A percentile compares a stretch with the other conserved stretches of the same genome.
Conservation (phyloP, 371 early-diverging fungal genomes). For the Mortierella sp. region DNA sequence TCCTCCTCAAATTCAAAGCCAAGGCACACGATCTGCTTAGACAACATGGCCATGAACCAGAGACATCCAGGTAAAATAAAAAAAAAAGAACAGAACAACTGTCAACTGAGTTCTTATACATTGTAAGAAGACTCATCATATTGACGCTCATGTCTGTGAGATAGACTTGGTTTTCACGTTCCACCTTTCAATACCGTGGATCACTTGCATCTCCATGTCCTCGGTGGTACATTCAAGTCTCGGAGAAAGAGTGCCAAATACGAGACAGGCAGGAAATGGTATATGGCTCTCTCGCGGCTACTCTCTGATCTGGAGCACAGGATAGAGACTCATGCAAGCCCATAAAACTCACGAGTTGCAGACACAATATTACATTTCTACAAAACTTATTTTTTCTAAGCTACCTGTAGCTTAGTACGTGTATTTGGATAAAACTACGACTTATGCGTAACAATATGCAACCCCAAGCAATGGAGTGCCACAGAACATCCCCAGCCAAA, state of each 20-base stretch:
- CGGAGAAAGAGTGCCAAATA: slow-evolving; percentile 16
- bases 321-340: neutral
- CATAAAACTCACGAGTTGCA: too few relatives aligned
- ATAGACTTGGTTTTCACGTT: slow-evolving; percentile 35
- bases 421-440: too few relatives aligned
- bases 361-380: too few relatives aligned
- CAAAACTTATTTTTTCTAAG: too few relatives aligned
- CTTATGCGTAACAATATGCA: slow-evolving; percentile 69
- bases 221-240: slow-evolving; percentile 27
- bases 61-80: slow-evolving; percentile 5
- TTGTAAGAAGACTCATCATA: neutral
- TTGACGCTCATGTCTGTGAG: neutral
- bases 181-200: slow-evolving; percentile 37
- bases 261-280: slow-evolving; percentile 27
- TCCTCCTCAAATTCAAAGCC: slow-evolving; percentile 21
- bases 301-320: slow-evolving; percentile 12
- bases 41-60: slow-evolving; percentile 16
- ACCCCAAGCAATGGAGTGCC: slow-evolving; percentile 87
- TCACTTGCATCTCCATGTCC: slow-evolving; percentile 40
- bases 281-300: slow-evolving; percentile 25
- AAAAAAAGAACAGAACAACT: too few relatives aligned
- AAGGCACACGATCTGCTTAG: slow-evolving; percentile 27
- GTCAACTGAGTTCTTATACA: neutral
- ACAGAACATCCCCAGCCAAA: slow-evolving; percentile 88
- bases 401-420: too few relatives aligned